Conservation (phyloP, 179 eudicot species). For the Dionaea muscipula region DNA sequence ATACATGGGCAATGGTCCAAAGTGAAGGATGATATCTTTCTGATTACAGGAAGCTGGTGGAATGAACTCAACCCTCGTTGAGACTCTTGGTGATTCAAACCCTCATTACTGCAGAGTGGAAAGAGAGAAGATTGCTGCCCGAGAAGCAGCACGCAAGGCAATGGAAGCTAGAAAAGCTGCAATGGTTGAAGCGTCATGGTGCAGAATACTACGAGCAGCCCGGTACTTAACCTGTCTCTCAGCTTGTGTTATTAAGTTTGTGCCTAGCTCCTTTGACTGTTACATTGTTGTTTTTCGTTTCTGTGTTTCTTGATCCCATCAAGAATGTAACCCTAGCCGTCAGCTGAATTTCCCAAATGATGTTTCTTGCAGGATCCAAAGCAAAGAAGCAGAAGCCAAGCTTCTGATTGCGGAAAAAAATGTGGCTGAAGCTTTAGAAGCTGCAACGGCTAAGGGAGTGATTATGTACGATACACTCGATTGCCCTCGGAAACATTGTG, state of each 20-base stretch:
- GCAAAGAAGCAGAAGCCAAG: conserved; percentile 62
- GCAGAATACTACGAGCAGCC: conserved; percentile 78
- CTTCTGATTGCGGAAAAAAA: conserved; percentile 50
- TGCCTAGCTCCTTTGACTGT: neutral
- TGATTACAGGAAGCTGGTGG: conserved; percentile 77
- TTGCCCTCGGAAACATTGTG: conserved; percentile 39
- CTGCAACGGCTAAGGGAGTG: conserved; percentile 69
- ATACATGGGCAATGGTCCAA: too few species aligned
- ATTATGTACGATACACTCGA: conserved; percentile 62
- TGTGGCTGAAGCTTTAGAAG: conserved; percentile 69
- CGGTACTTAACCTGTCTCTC: conserved; percentile 25
- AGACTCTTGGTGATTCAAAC: conserved; percentile 79
- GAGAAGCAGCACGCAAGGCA: conserved; percentile 71
- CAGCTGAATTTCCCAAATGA: too few species aligned
- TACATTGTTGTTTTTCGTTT: neutral
- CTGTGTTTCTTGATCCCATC: neutral
- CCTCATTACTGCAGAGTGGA: conserved; percentile 78
- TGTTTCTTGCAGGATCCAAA: conserved; percentile 40
- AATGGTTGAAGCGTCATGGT: conserved; percentile 98
- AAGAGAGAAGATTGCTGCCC: conserved; percentile 78
- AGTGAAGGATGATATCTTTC: neutral
- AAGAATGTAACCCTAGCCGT: neutral
- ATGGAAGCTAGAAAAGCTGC: conserved; percentile 87
- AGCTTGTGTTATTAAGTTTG: neutral
- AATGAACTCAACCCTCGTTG: conserved; percentile 74